Percentiles rank a stretch among this genome's conserved stretches.
Conservation (phyloP, 2,329 filamentous ascomycete species). For the Thielaviopsis euricoi region DNA sequence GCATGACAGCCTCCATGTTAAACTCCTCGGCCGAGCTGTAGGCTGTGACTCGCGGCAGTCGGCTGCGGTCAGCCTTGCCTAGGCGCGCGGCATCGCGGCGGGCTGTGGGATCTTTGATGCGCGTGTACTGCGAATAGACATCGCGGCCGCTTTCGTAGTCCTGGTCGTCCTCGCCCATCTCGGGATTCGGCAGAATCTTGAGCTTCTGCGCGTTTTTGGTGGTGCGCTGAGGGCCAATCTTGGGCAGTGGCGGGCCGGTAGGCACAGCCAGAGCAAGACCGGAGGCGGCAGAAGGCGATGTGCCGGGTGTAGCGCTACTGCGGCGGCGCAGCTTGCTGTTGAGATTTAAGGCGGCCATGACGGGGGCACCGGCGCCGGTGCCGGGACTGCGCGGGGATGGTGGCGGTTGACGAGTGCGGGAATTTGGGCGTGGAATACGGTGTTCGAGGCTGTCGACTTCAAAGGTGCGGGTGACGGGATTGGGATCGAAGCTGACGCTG, state of each 20-base stretch:
- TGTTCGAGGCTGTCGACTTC: slow-evolving; percentile 27
- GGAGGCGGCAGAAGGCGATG: slow-evolving; percentile 37
- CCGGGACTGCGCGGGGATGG: slow-evolving; percentile 19
- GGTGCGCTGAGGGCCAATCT: slow-evolving; percentile 87
- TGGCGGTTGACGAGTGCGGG: slow-evolving; percentile 18
- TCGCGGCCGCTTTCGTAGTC: slow-evolving; percentile 90
- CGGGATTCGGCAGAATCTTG: slow-evolving; percentile 86
- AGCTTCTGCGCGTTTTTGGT: slow-evolving; percentile 94
- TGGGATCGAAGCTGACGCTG: slow-evolving; percentile 64
- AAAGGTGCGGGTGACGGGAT: slow-evolving; percentile 45
- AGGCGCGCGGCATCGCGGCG: slow-evolving; percentile 79
- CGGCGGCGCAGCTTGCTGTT: slow-evolving; percentile 78
- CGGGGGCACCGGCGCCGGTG: slow-evolving; percentile 32
- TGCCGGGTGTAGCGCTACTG: slow-evolving; percentile 39
- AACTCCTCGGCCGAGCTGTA: slow-evolving; percentile 93
- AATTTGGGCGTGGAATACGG: slow-evolving; percentile 24
- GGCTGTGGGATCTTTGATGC: slow-evolving; percentile 92
- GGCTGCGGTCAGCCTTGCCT: slow-evolving; percentile 81
- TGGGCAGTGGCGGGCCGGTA: slow-evolving; percentile 26
- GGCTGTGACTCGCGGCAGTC: slow-evolving; percentile 79
- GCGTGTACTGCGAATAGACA: slow-evolving; percentile 93
- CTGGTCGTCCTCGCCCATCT: slow-evolving; percentile 54
- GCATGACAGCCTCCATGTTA: slow-evolving; percentile 75
- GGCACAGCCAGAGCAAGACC: slow-evolving; percentile 20
- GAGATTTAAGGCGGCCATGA: slow-evolving; percentile 48